Percentiles rank a stretch among this genome's conserved stretches.
phyloP scores from a whole-genome alignment of 495 filamentous ascomycete genomes.

The Talaromyces trachyspermus region DNA sequence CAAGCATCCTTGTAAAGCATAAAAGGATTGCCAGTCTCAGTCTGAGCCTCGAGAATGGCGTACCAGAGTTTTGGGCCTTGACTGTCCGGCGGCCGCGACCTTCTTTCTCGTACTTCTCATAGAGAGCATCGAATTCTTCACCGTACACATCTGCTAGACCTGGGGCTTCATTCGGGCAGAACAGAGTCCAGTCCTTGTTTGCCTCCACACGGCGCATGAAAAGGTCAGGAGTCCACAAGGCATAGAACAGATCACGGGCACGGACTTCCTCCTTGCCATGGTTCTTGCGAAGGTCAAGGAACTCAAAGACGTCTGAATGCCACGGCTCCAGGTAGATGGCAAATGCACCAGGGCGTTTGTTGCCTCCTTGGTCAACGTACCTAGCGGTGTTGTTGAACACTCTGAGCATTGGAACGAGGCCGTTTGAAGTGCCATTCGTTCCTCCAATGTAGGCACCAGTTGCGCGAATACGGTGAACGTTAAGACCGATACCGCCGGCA shows the following conservation, averaged over 20 bases:
- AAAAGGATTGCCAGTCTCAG: slow-evolving; percentile 97
- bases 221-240: slow-evolving; percentile 95
- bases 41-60: slow-evolving; percentile 93
- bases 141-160: slow-evolving; percentile 95
- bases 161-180: slow-evolving; percentile 93
- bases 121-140: slow-evolving; percentile 92
- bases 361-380: slow-evolving; percentile 98
- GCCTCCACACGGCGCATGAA: slow-evolving; percentile 99
- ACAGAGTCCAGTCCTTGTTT: slow-evolving; percentile 92
- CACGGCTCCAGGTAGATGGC: slow-evolving; percentile 99
- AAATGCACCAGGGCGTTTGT: slow-evolving; percentile 97
- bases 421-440: slow-evolving; percentile 96
- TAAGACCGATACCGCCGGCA: slow-evolving; percentile 93
- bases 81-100: slow-evolving; percentile 81
- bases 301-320: slow-evolving; percentile 97
- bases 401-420: slow-evolving; percentile 93
- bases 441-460: slow-evolving; percentile 96
- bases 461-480: slow-evolving; percentile 90
- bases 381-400: slow-evolving; percentile 99
- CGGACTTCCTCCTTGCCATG: slow-evolving; percentile 98
- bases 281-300: slow-evolving; percentile 96
- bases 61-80: slow-evolving; percentile 99
- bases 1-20: slow-evolving; percentile 99
- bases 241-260: slow-evolving; percentile 95
- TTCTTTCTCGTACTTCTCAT: slow-evolving; percentile 88